phyloP scores from a whole-genome alignment of 805 yeast species.

The Candida tibetensis region DNA sequence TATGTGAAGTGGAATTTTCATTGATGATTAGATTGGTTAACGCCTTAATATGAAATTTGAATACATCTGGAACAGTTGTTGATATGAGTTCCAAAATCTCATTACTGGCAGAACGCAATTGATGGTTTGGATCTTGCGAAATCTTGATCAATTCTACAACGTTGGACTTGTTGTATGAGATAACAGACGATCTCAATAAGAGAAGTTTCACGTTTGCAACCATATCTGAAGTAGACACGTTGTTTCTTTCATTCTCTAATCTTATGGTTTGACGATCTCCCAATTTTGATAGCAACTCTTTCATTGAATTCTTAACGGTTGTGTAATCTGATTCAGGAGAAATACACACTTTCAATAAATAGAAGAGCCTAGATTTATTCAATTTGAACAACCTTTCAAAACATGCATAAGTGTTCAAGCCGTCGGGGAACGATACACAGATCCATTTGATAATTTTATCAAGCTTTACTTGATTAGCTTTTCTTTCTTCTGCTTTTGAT shows the following conservation, averaged over 20 bases:
- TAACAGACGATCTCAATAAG: constrained; percentile 57
- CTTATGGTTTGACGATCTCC: constrained; percentile 50
- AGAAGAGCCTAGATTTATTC: constrained; percentile 58
- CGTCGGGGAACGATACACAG: constrained; percentile 53
- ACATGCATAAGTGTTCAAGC: constrained; percentile 45
- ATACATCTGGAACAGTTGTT: constrained; percentile 55
- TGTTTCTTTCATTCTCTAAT: constrained; percentile 23
- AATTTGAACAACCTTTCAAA: constrained; percentile 51
- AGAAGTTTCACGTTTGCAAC: constrained; percentile 53
- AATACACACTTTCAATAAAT: constrained; percentile 53
- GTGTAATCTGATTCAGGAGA: constrained; percentile 58
- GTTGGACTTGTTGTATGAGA: constrained; percentile 65
- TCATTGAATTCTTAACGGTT: constrained; percentile 58
- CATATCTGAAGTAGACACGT: constrained; percentile 48
- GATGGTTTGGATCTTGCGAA: constrained; percentile 34
- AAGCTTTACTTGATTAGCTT: constrained; percentile 31
- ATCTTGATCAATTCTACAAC: constrained; percentile 51
- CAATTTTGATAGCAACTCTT: constrained; percentile 58
- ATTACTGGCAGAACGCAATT: constrained; percentile 40
- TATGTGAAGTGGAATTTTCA: constrained; percentile 12
- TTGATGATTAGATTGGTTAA: constrained; percentile 39
- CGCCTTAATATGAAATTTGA: constrained; percentile 56
- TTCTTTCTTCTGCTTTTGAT: constrained; percentile 3
- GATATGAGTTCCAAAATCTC: constrained; percentile 61
- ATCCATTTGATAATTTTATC: constrained; percentile 64